phyloP scores from a whole-genome alignment of 1,284 basidiomycete genomes.

The Naganishia sp. region DNA sequence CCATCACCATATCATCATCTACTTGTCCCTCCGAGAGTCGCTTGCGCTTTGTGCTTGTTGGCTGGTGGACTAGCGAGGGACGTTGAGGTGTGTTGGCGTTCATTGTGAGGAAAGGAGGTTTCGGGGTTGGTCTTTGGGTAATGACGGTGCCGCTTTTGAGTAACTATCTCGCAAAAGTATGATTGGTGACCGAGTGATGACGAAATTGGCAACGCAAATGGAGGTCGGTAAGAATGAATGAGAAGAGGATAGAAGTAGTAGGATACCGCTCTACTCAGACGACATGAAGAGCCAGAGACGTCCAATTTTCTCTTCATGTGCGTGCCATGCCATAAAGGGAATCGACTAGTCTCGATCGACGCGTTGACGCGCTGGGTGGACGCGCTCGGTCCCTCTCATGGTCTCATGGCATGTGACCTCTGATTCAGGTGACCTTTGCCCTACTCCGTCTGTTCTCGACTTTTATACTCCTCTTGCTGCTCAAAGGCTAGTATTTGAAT shows the following conservation, averaged over 20 bases:
- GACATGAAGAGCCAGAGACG: too few relatives aligned
- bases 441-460: too few relatives aligned
- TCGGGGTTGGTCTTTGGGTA: neutral
- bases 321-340: neutral
- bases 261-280: too few relatives aligned
- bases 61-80: constrained; percentile 18
- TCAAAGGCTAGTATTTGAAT: too few relatives aligned
- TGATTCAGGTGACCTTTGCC: too few relatives aligned
- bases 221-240: neutral
- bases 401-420: too few relatives aligned
- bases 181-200: neutral
- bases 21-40: constrained; percentile 7
- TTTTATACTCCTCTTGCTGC: too few relatives aligned
- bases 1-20: neutral
- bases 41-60: constrained; percentile 23
- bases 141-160: neutral
- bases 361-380: too few relatives aligned
- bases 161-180: neutral
- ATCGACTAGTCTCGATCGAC: too few relatives aligned
- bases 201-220: neutral
- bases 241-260: too few relatives aligned
- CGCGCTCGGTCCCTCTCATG: neutral
- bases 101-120: neutral
- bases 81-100: constrained; percentile 23
- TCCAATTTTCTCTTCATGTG: constrained; percentile 3